A percentile compares a stretch with the other conserved stretches of the same genome.
phyloP scores from a whole-genome alignment of 2,329 filamentous ascomycete species.

The Tympanopsis confertula region DNA sequence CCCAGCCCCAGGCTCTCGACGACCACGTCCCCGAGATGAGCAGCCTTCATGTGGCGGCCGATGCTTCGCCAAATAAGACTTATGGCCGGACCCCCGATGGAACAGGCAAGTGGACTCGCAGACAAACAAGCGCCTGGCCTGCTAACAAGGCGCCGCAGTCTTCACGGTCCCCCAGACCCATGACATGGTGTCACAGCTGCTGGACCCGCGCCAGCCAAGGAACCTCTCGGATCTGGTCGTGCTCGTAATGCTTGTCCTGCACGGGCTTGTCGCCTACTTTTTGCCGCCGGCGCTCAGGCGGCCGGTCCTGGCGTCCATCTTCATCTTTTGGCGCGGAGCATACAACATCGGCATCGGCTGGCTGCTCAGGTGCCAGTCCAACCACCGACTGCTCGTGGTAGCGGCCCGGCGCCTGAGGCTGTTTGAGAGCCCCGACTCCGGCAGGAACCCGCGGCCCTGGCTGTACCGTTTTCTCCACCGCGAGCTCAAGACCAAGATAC shows the following conservation, averaged over 20 bases:
- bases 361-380: constrained; percentile 78
- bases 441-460: constrained; percentile 70
- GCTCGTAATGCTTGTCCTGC: constrained; percentile 62
- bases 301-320: constrained; percentile 70
- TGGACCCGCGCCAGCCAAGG: constrained; percentile 90
- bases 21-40: constrained; percentile 5
- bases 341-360: constrained; percentile 94
- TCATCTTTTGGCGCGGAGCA: constrained; percentile 80
- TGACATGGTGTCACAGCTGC: constrained; percentile 96
- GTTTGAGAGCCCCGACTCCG: constrained; percentile 73
- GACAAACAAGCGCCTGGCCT: constrained; percentile 6
- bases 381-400: constrained; percentile 71
- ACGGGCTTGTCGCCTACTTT: constrained; percentile 63
- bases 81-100: constrained; percentile 86
- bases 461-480: constrained; percentile 75
- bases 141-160: constrained; percentile 38
- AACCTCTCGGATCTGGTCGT: constrained; percentile 79
- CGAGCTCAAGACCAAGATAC: constrained; percentile 90
- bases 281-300: constrained; percentile 61
- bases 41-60: background rate
- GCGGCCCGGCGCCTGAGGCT: constrained; percentile 80
- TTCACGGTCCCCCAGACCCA: constrained; percentile 93
- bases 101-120: constrained; percentile 52
- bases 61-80: constrained; percentile 50
- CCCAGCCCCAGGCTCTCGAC: too few species aligned